Evolutionary conservation across 768 basidiomycete genomes (phyloP), one percentile per base, ranked within the genome.

Genomic region (Tricholoma matsutake): DNA sequence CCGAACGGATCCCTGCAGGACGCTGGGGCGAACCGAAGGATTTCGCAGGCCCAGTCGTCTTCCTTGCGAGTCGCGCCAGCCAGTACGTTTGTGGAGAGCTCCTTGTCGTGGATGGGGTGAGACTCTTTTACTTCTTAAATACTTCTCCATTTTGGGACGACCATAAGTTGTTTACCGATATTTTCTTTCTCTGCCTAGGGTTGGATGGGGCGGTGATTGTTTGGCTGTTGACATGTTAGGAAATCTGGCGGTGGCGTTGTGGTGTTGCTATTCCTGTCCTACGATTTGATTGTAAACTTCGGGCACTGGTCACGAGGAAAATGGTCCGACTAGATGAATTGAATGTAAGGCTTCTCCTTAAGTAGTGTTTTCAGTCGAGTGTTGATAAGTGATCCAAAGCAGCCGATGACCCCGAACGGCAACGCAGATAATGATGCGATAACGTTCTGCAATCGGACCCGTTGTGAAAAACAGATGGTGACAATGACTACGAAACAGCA

Each of bases 71-170:
- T 63, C 72, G 73, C 52, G 89, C 87, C 1, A 86, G 85, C 63
- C 81, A 87, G 68, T 92, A 91, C 69, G 82, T 91, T 3, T 86
- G 83, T 64, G 90, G 89, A 28, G 89, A 91, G 70, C 74, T 85
- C 34, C 68, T 91, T 56, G 81, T 88, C 39, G 87, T 91, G 53
- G 88, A 91, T 66, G 88, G 88, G 63, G 88, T 81, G 68, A 73
- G 80, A 73, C 20, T 43, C 57, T 11, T 18, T 31, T 53, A 10
- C 18, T 22, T 45, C 9, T 20, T 52, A 45, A 43, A 59, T 61
- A 57, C 13, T 41, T 57, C 59, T 45, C 56, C 58, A 67, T 66
- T 45, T 58, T 56, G 57, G 32, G 25, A 60, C 56, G 57, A 64
- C 58, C 22, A 25, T 25, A 28, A 35, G 43, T 62, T 66, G 58